Conservation (phyloP, 345 rosid species). For the Laguncularia racemosa region DNA sequence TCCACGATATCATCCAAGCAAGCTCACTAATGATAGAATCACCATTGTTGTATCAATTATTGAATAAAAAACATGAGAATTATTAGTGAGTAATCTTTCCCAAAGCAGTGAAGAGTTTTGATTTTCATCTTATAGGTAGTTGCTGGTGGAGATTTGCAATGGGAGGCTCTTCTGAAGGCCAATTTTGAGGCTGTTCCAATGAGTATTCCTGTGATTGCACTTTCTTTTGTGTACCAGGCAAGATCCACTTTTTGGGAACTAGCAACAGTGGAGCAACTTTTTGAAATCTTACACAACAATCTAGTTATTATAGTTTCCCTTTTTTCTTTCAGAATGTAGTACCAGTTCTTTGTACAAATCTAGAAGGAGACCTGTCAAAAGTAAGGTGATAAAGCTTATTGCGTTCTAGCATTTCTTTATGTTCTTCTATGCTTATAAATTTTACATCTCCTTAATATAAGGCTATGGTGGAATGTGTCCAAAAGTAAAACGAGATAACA, state of each 20-base stretch:
- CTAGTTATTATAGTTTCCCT: neutral
- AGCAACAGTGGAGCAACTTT: neutral
- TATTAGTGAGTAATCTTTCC: neutral
- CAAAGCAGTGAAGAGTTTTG: constrained; percentile 2
- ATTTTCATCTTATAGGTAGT: constrained; percentile 42
- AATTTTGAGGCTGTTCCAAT: constrained; percentile 89
- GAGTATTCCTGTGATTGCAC: constrained; percentile 95
- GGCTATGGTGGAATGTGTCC: too few relatives aligned
- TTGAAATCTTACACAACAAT: neutral
- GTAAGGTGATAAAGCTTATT: constrained; percentile 53
- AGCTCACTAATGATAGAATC: too few relatives aligned
- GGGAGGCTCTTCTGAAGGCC: constrained; percentile 74
- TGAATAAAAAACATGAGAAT: too few relatives aligned
- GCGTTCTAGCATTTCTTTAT: neutral
- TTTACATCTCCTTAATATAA: neutral
- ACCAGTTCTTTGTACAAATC: constrained; percentile 86
- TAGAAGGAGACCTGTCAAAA: constrained; percentile 92
- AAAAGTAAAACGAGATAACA: too few relatives aligned
- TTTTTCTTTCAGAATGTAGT: constrained; percentile 70
- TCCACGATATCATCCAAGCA: too few relatives aligned
- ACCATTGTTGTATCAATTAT: too few relatives aligned
- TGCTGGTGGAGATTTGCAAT: constrained; percentile 67
- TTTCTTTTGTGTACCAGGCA: constrained; percentile 95
- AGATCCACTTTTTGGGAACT: constrained; percentile 10
- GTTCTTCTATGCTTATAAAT: neutral